Conservation (phyloP, 345 rosid species). For the Citrus mangshanensis region DNA sequence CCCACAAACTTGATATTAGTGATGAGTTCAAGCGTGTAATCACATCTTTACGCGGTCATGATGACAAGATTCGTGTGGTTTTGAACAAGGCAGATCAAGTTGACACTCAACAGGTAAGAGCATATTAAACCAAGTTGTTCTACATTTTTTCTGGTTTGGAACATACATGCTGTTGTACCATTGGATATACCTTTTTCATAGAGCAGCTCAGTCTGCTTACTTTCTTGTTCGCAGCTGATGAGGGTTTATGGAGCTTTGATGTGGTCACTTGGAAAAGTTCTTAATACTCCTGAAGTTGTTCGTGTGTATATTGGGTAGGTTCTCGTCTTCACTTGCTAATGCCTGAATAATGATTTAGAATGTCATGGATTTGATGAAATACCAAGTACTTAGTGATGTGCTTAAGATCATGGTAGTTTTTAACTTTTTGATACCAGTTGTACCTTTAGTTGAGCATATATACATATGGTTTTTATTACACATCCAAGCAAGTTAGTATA, state of each 20-base stretch:
- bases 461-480: background rate
- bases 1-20: conserved; percentile 90
- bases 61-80: conserved; percentile 95
- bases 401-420: background rate
- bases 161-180: background rate
- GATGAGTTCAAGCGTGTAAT: conserved; percentile 99
- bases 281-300: conserved; percentile 87
- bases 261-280: conserved; percentile 99
- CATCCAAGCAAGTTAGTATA: background rate
- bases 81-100: conserved; percentile 95
- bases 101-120: conserved; percentile 82
- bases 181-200: background rate
- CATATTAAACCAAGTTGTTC: background rate
- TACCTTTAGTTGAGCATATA: background rate
- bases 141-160: background rate
- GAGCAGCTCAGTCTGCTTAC: conserved; percentile 6
- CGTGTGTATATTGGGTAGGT: conserved; percentile 95
- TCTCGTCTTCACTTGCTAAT: background rate
- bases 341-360: background rate
- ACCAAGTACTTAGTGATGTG: background rate
- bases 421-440: background rate
- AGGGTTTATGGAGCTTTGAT: conserved; percentile 97
- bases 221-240: conserved; percentile 63
- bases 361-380: background rate
- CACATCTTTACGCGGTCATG: conserved; percentile 88